Percentiles rank a stretch among this genome's conserved stretches.
Evolutionary conservation across 176 grass and related monocot species (phyloP).

Genomic region (Aegilops tauschii): DNA sequence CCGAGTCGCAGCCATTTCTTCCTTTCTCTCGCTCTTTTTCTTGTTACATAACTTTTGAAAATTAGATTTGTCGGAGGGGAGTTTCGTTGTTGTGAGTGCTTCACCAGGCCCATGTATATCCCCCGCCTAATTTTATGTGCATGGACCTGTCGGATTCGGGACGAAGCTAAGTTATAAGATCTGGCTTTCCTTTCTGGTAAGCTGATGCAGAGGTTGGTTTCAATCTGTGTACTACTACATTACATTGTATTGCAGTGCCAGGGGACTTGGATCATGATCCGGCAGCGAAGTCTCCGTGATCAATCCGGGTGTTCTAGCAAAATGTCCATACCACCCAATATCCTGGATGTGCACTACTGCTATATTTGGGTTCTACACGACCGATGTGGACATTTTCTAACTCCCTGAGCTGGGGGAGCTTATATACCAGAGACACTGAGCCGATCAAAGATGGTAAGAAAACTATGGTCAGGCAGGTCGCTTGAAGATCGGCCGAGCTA

Average conservation of each 20-base stretch:
- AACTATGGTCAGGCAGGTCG: not conserved
- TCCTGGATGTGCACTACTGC: no score
- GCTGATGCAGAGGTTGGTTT: not conserved
- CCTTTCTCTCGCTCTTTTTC: not conserved
- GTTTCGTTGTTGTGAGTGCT: conserved; percentile 27
- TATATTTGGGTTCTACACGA: no score
- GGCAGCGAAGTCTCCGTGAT: not conserved
- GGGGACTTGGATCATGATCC: no score
- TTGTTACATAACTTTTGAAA: conserved; percentile 30
- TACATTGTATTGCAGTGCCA: not conserved
- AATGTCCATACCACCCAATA: not conserved
- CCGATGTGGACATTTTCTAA: no score
- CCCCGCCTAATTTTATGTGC: conserved; percentile 29
- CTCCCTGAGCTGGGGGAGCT: no score
- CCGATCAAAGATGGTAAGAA: no score
- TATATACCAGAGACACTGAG: no score
- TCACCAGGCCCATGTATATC: conserved; percentile 26
- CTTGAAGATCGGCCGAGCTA: no score
- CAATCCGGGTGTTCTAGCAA: no score
- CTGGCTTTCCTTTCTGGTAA: not conserved
- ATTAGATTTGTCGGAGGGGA: conserved; percentile 39
- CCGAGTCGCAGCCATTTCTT: not conserved
- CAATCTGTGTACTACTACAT: not conserved
- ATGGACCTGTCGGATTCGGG: conserved; percentile 22
- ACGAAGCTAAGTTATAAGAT: conserved; percentile 24